phyloP scores from a whole-genome alignment of 257 asterid species.

The Lantana camara region DNA sequence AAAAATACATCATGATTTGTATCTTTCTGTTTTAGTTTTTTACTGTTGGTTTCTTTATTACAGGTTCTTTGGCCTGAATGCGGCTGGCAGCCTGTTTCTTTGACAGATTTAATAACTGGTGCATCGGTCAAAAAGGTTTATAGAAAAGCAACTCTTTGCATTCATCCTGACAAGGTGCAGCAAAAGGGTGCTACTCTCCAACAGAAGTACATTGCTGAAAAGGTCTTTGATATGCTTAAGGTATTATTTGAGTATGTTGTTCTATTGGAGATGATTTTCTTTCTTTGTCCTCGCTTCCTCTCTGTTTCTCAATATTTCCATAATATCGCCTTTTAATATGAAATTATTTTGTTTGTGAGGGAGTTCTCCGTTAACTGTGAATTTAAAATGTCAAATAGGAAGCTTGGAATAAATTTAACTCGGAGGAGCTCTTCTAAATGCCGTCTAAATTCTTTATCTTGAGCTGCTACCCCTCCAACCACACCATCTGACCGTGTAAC shows the following conservation, averaged over 20 bases:
- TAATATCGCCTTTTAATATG: not conserved
- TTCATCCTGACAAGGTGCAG: constrained; percentile 89
- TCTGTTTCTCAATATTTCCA: not conserved
- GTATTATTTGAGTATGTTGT: constrained; percentile 35
- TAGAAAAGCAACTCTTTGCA: constrained; percentile 81
- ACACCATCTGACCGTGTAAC: not conserved
- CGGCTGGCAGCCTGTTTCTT: constrained; percentile 87
- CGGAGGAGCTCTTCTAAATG: constrained; percentile 81
- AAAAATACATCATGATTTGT: constrained; percentile 7
- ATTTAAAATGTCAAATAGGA: constrained; percentile 49
- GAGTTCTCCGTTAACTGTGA: constrained; percentile 9
- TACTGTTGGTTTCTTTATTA: not conserved
- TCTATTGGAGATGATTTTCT: too few relatives aligned
- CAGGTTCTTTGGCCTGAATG: constrained; percentile 93
- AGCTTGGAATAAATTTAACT: constrained; percentile 84
- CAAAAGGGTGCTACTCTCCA: constrained; percentile 85
- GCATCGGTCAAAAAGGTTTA: constrained; percentile 70
- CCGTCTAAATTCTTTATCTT: constrained; percentile 17
- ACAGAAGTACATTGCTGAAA: constrained; percentile 80
- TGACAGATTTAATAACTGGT: constrained; percentile 80
- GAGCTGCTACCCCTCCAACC: constrained; percentile 25
- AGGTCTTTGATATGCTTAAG: constrained; percentile 87
- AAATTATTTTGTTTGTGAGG: not conserved
- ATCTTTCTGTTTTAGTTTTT: constrained; percentile 11
- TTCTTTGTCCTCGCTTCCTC: not conserved